Evolutionary conservation across 108 stramenopile species (phyloP), one percentile per base, ranked within the genome.

Genomic region (Epithemia pelagica): DNA sequence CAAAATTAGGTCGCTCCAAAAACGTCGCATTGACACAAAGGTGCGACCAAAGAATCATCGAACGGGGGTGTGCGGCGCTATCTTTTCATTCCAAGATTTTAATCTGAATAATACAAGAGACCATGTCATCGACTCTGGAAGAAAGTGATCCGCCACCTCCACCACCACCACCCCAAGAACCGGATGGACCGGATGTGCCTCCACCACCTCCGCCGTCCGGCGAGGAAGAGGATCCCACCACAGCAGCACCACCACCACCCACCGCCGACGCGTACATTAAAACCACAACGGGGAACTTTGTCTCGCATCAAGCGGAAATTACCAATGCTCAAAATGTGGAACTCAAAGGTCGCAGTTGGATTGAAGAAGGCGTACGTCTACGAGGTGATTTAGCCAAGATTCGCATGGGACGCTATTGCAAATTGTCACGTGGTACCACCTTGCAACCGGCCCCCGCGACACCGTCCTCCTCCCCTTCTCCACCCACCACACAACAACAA

Each of bases 231-330:
- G n/a, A n/a, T n/a, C n/a, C n/a, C n/a, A n/a, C n/a, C n/a, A n/a
- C n/a, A n/a, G n/a, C 5, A 10, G 37, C 5, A 46, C 37, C 5
- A 46, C 37, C 5, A 46, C 15, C 15, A 46, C 37, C 37, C 5
- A 46, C 5, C 5, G 37, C 37, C 37, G 37, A 46, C 15, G 5
- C 37, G 37, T 83, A 76, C 55, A 83, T 83, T 54, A 79, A 78
- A 31, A 83, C 82, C 27, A 73, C 78, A 30, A 83, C 78, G 26
- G 72, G 79, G 27, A 77, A 77, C 52, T 79, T 69, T 61, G 69
- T 84, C 7, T 78, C 78, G 1, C 79, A 78, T 10, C 57, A 69
- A 26, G 79, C 83, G 32, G 33, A 22, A 1, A 68, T 84, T 54
- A 57, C 78, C 20, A 66, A 70, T 22, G 69, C 80, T 0, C 63